These are phyloP conservation scores for Plasmopara muralis DNA, from an alignment of 352 stramenopile genomes.

Conservation along the genomic window DNA sequence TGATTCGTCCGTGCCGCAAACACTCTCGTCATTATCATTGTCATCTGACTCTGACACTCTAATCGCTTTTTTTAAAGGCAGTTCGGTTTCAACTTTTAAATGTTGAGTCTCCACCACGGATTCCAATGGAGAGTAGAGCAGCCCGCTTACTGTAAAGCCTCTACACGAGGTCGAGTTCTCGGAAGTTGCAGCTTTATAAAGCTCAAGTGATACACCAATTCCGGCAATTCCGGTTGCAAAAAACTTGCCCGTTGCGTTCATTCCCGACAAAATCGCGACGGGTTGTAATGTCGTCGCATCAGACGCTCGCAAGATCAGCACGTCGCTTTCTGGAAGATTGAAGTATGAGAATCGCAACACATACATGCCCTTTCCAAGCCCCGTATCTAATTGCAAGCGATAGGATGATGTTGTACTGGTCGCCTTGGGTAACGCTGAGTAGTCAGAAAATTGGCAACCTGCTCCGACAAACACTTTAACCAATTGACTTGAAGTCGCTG, in stretches of 20 bases:
- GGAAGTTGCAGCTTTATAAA: constrained; percentile 21
- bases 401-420: constrained; percentile 25
- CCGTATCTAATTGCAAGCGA: constrained; percentile 37
- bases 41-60: constrained; percentile 8
- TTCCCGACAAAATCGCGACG: constrained; percentile 24
- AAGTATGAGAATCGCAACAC: constrained; percentile 55
- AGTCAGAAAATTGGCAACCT: constrained; percentile 54
- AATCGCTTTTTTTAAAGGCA: constrained; percentile 13
- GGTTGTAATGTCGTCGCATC: constrained; percentile 12
- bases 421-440: constrained; percentile 24
- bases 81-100: constrained; percentile 15
- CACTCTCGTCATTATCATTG: constrained; percentile 41
- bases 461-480: constrained; percentile 32
- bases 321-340: constrained; percentile 41
- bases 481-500: constrained; percentile 15
- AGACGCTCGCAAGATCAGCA: constrained; percentile 36
- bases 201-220: constrained; percentile 30
- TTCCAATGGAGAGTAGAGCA: constrained; percentile 39
- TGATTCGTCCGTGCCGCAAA: constrained; percentile 64
- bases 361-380: constrained; percentile 49
- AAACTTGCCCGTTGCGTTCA: constrained; percentile 49
- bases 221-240: constrained; percentile 43
- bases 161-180: constrained; percentile 19
- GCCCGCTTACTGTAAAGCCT: constrained; percentile 45
- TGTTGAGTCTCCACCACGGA: constrained; percentile 22